Percentiles rank a stretch among this genome's conserved stretches.
phyloP scores from a whole-genome alignment of 1,284 basidiomycete genomes.

The Melampsora larici-populina region DNA sequence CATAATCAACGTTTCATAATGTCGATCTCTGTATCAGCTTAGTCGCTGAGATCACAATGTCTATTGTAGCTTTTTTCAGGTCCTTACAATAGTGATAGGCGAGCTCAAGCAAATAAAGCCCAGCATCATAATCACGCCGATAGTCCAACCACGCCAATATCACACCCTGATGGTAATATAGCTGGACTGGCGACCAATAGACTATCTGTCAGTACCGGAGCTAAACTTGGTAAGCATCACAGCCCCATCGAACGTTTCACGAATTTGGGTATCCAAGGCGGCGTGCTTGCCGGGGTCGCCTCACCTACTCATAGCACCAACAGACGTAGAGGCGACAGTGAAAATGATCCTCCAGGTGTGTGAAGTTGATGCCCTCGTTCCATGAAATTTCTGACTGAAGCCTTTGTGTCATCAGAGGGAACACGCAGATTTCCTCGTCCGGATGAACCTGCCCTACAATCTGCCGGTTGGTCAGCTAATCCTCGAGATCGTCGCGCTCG shows the following conservation, averaged over 20 bases:
- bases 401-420: background rate
- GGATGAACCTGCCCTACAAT: constrained; percentile 8
- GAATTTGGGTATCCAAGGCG: constrained; percentile 38
- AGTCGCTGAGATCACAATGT: constrained; percentile 1
- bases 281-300: constrained; percentile 34
- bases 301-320: constrained; percentile 17
- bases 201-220: constrained; percentile 24
- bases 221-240: constrained; percentile 31
- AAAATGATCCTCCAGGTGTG: constrained; percentile 25
- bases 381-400: background rate
- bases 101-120: constrained; percentile 16
- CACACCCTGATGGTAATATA: constrained; percentile 5
- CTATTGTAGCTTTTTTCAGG: constrained; percentile 30
- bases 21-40: background rate
- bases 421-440: constrained; percentile 22
- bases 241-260: constrained; percentile 35
- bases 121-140: constrained; percentile 22
- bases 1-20: too few species aligned
- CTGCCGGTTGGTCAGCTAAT: constrained; percentile 12
- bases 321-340: constrained; percentile 25
- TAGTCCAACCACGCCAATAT: background rate
- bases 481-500: constrained; percentile 30
- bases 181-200: constrained; percentile 7
- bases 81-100: constrained; percentile 38
- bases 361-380: background rate